These are phyloP conservation scores for Leccinum rimulosum DNA, from an alignment of 768 basidiomycete genomes.

Conservation along the genomic window DNA sequence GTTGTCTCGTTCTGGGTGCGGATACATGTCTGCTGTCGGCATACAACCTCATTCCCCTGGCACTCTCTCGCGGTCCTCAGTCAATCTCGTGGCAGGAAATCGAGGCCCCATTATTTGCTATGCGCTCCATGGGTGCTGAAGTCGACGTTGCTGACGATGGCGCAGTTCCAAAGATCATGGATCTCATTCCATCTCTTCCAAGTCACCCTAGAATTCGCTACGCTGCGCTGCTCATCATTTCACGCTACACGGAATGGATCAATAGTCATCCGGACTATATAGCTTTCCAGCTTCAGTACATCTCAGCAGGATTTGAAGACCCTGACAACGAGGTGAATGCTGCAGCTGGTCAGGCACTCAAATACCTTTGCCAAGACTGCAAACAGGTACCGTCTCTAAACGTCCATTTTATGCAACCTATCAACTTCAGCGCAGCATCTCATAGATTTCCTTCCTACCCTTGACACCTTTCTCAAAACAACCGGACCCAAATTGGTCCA, in stretches of 20 bases:
- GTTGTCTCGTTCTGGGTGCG: constrained; percentile 89
- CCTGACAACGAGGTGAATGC: constrained; percentile 79
- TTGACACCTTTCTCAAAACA: constrained; percentile 83
- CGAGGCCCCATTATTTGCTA: constrained; percentile 95
- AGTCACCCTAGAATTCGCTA: constrained; percentile 90
- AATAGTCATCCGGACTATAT: constrained; percentile 87
- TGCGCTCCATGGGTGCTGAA: constrained; percentile 97
- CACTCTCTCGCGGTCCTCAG: constrained; percentile 59
- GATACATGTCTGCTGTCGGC: constrained; percentile 79
- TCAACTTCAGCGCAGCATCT: constrained; percentile 58
- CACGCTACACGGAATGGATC: constrained; percentile 97
- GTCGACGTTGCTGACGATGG: constrained; percentile 78
- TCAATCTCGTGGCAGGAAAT: constrained; percentile 89
- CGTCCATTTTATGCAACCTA: constrained; percentile 7
- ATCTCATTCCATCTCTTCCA: constrained; percentile 87
- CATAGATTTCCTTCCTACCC: constrained; percentile 85
- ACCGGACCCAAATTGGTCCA: constrained; percentile 77
- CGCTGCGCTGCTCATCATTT: constrained; percentile 91
- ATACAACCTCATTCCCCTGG: constrained; percentile 75
- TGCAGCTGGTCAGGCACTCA: constrained; percentile 93
- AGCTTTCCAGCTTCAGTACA: constrained; percentile 80
- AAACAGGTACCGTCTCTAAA: constrained; percentile 53
- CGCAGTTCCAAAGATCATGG: constrained; percentile 95
- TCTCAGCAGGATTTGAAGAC: constrained; percentile 89
- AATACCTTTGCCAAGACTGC: constrained; percentile 96